Percentiles rank a stretch among this genome's conserved stretches.
Conservation (phyloP, 805 yeast genomes). For the Saturnispora quitensis region DNA sequence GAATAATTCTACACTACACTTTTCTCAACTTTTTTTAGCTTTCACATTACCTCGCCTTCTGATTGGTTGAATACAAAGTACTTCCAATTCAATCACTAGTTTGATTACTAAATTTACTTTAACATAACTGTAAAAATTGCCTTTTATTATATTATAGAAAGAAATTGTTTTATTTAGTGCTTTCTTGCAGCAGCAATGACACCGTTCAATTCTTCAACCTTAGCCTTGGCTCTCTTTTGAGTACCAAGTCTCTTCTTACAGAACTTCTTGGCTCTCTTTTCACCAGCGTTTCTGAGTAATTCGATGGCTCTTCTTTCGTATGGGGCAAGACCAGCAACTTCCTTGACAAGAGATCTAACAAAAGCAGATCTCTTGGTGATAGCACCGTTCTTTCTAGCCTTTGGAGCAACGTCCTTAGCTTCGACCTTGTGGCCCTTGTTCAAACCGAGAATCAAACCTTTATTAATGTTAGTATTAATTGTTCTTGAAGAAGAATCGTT, state of each 20-base stretch:
- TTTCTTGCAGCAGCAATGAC: conserved; percentile 96
- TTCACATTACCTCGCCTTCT: not conserved
- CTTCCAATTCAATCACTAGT: not conserved
- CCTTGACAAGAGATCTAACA: conserved; percentile 92
- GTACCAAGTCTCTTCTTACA: conserved; percentile 99
- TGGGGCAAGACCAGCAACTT: conserved; percentile 98
- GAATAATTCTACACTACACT: not conserved
- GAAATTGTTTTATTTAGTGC: conserved; percentile 41
- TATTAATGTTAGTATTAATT: conserved; percentile 6
- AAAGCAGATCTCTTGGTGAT: conserved; percentile 90
- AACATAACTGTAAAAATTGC: conserved; percentile 1
- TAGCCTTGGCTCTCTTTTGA: conserved; percentile 98
- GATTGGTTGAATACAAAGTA: not conserved
- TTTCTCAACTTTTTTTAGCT: not conserved
- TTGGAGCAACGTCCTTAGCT: conserved; percentile 74
- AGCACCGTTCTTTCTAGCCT: conserved; percentile 85
- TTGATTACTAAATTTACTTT: not conserved
- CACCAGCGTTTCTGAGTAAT: conserved; percentile 99
- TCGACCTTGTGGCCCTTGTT: conserved; percentile 99
- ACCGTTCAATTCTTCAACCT: conserved; percentile 97
- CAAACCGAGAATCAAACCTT: conserved; percentile 94
- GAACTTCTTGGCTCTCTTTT: conserved; percentile 99
- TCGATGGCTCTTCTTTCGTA: conserved; percentile 99
- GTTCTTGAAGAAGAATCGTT: no score
- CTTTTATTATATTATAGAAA: not conserved